These are phyloP conservation scores for Saccharomyces hybrid DNA, from an alignment of 1,139 yeast genomes.

Conservation along the genomic window DNA sequence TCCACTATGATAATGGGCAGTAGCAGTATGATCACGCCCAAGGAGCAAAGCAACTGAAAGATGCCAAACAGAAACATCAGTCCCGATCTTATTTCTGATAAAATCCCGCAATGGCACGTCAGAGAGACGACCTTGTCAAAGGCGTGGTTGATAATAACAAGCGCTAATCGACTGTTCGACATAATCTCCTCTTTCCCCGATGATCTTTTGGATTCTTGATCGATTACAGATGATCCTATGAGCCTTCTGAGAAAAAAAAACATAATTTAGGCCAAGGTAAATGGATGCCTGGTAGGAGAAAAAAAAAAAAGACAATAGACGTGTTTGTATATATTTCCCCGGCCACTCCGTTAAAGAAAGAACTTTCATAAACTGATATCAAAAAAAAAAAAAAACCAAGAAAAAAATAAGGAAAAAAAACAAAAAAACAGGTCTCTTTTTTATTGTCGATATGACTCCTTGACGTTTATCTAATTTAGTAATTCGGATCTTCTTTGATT, in stretches of 20 bases:
- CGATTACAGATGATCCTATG: not conserved
- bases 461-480: not conserved
- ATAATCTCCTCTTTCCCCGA: not conserved
- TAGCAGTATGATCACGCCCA: slow-evolving; percentile 3
- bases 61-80: not conserved
- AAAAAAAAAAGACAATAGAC: not conserved
- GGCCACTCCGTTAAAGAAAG: not conserved
- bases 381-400: not conserved
- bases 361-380: not conserved
- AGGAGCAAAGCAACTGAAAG: slow-evolving; percentile 1
- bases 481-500: not conserved
- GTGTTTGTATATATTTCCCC: not conserved
- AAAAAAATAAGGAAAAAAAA: not conserved
- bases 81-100: not conserved
- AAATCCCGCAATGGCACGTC: not conserved
- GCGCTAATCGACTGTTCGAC: not conserved
- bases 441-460: not conserved
- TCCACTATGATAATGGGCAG: slow-evolving; percentile 8
- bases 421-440: not conserved
- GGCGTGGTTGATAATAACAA: not conserved
- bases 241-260: not conserved
- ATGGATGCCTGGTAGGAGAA: not conserved
- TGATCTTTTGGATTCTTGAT: not conserved
- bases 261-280: not conserved
- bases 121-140: not conserved